These are phyloP conservation scores for Aspergillus sp. DNA, from an alignment of 2,329 filamentous ascomycete genomes.

Conservation along the genomic window DNA sequence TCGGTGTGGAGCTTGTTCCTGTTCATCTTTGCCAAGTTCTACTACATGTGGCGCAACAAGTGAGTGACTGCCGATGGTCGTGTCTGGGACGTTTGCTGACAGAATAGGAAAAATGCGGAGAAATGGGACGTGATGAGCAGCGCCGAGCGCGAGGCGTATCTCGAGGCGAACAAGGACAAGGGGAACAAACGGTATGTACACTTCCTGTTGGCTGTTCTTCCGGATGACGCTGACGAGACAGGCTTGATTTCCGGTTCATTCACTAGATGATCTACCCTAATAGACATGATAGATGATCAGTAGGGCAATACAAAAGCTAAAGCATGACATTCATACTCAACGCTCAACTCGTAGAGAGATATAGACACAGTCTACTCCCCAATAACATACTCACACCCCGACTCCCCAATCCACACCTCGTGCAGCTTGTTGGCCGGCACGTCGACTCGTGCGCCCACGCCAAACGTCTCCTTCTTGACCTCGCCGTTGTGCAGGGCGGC, in stretches of 20 bases:
- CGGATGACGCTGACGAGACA: constrained; percentile 8
- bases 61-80: constrained; percentile 12
- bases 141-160: constrained; percentile 37
- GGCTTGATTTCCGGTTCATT: constrained; percentile 39
- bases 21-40: constrained; percentile 47
- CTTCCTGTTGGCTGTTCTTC: neutral
- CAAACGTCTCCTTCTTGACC: constrained; percentile 54
- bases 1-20: constrained; percentile 49
- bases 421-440: constrained; percentile 57
- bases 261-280: constrained; percentile 33
- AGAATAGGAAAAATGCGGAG: constrained; percentile 28
- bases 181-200: constrained; percentile 44
- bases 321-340: neutral
- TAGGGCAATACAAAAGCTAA: neutral
- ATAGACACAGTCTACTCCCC: no score
- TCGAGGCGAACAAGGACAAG: constrained; percentile 36
- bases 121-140: constrained; percentile 42
- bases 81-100: neutral
- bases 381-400: constrained; percentile 62
- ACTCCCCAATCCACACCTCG: constrained; percentile 60
- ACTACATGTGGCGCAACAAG: constrained; percentile 43
- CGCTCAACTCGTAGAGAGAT: neutral
- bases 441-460: constrained; percentile 55
- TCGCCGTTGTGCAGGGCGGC: constrained; percentile 21
- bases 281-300: neutral